Evolutionary conservation across 768 basidiomycete genomes (phyloP).

Genomic region (Pisolithus orientalis): DNA sequence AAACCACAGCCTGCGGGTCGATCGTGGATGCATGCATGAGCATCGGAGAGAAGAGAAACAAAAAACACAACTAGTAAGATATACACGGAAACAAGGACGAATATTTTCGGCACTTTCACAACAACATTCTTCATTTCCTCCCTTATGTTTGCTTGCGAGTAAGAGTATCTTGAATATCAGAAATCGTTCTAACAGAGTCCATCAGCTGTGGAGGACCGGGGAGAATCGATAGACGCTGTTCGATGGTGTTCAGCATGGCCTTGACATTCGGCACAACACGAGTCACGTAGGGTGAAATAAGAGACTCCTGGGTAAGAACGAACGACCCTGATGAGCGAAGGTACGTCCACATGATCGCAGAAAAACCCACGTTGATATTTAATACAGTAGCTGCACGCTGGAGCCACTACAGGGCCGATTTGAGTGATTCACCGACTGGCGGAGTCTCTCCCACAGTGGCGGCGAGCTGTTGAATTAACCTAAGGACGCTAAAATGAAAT

Average conservation of each 20-base stretch:
- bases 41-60: neutral
- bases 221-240: slow-evolving; percentile 72
- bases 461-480: slow-evolving; percentile 46
- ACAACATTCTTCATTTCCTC: neutral
- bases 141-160: slow-evolving; percentile 33
- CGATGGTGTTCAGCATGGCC: slow-evolving; percentile 67
- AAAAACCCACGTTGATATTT: slow-evolving; percentile 53
- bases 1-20: no score
- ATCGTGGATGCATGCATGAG: neutral
- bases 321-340: neutral
- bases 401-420: slow-evolving; percentile 81
- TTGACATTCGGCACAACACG: slow-evolving; percentile 79
- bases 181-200: slow-evolving; percentile 63
- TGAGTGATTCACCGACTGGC: slow-evolving; percentile 75
- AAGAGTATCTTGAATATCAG: slow-evolving; percentile 72
- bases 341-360: slow-evolving; percentile 13
- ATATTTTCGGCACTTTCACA: neutral
- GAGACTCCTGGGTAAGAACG: slow-evolving; percentile 49
- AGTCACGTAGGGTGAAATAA: slow-evolving; percentile 76
- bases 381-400: slow-evolving; percentile 67
- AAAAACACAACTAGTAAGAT: neutral
- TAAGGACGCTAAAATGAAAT: neutral
- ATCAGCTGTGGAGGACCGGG: slow-evolving; percentile 63
- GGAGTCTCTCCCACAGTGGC: slow-evolving; percentile 68
- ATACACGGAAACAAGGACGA: no score